Evolutionary conservation across 2,329 filamentous ascomycete genomes (phyloP), one percentile per base, ranked within the genome.

Genomic region (Fusarium pseudocircinatum): DNA sequence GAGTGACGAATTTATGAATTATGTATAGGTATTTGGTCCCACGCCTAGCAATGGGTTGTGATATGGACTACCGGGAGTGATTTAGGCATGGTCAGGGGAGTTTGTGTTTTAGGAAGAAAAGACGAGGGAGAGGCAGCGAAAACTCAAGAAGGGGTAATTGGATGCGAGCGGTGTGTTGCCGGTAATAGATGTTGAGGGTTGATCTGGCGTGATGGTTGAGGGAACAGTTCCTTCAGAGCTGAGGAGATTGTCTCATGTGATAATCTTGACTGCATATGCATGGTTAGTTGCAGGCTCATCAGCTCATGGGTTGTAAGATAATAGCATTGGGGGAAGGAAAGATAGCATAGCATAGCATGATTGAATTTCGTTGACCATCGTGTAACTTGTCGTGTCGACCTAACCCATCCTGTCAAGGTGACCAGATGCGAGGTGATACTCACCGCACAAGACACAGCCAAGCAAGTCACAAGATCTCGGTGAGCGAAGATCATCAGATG

Each of bases 1-100:
- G 83, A 86, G 49, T 79, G 77, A 74, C 67, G 71, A 80, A 78
- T 65, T 67, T 72, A 77, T 70, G 71, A 78, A 66, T 75, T 74
- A 76, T 66, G 64, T 63, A 64, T 67, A 52, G 49, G 49, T 36
- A 42, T 71, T 70, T 61, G 46, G 26, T 61, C 56, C 58, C 24
- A 47, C 47, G 40, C 44, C 56, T 42, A 57, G 57, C 43, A 47
- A 72, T 69, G 16, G 46, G 61, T 43, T 56, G 72, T 56, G 46
- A 37, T 63, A 67, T 40, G 49, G 43, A 53, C 46, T 53, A 42
- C 66, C 24, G 43, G 61, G 47, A 64, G 42, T 67, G 42, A 50
- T 68, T 49, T 46, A 32, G 70, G 59, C 44, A 67, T 57, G 46
- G 53, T 40, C 49, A 47, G 50, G 58, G 53, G 67, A 74, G 56